Base-by-base conservation (phyloP, 352 stramenopile genomes). In the Pythium aristosporum region DNA sequence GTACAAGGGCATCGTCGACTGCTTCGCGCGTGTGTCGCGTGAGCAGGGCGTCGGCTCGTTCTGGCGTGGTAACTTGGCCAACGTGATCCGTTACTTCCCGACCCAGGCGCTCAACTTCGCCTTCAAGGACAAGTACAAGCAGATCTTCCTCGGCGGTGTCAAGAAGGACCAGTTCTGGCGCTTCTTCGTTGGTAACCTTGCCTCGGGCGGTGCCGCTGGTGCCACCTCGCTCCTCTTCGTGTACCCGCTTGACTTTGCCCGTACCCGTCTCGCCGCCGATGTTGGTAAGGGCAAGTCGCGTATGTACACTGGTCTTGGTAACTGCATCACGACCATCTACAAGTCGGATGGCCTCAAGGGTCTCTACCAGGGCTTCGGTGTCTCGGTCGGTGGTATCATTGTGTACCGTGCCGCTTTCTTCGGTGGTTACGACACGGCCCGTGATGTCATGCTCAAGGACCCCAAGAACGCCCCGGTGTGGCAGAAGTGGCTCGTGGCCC, bases 391-490 rank as follows among this genome's bases (percentile, higher is more conserved):
- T 79, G 97, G 98, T 92, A 99, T 96, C 80, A 99, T 99, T 70
- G 93, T 98, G 66, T 99, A 99, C 96, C 96, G 97, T 87, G 96
- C 96, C 62, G 91, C 90, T 34, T 99, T 99, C 90, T 99, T 99
- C 75, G 96, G 97, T 79, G 88, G 98, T 76, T 99, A 99, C 86
- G 97, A 99, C 75, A 99, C 97, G 25, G 75, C 98, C 51, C 96
- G 93, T 79, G 96, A 97, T 71, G 59, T 96, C 41, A 69, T 85
- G 15, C 76, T 96, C 42, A 62, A 67, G 48, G 88, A 96, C 86
- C 84, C 85, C 39, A 93, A 92, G 79, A 95, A 88, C 49, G 85
- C 87, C 42, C 78, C 82, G 42, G 80, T 96, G 74, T 94, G 82
- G 85, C 79, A 93, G 77, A 92, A 97, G 83, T 98, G 96, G 80